A percentile compares a stretch with the other conserved stretches of the same genome.
phyloP scores from a whole-genome alignment of 2,329 filamentous ascomycete genomes.

The Aureobasidium zeae region DNA sequence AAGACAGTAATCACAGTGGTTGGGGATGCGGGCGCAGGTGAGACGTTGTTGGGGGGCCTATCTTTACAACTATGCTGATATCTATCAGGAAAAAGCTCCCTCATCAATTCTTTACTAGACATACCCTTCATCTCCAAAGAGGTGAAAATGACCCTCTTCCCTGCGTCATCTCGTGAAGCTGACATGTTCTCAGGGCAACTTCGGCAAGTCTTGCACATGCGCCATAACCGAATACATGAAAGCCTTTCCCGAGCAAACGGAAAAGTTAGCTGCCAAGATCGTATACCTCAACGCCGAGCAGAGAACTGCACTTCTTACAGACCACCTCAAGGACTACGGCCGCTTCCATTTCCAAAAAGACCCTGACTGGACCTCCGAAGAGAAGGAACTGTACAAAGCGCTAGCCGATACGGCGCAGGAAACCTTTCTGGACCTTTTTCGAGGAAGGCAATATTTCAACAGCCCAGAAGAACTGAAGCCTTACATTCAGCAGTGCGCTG shows the following conservation, averaged over 20 bases:
- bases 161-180: not conserved
- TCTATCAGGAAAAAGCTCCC: slow-evolving; percentile 22
- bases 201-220: slow-evolving; percentile 15
- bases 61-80: not conserved
- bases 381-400: not conserved
- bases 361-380: not conserved
- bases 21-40: slow-evolving; percentile 19
- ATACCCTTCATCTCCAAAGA: slow-evolving; percentile 19
- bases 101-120: slow-evolving; percentile 21
- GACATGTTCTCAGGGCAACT: not conserved
- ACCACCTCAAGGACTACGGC: not conserved
- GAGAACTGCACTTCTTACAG: not conserved
- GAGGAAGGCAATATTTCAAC: not conserved
- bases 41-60: not conserved
- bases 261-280: slow-evolving; percentile 16
- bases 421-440: slow-evolving; percentile 4
- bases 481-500: not conserved
- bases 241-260: slow-evolving; percentile 14
- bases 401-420: not conserved
- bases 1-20: slow-evolving; percentile 18
- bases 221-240: slow-evolving; percentile 18
- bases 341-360: slow-evolving; percentile 1
- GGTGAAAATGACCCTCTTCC: not conserved
- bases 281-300: not conserved
- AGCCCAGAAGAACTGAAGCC: not conserved